These are phyloP conservation scores for Dalechampia spathulata DNA, from an alignment of 441 rosid species.

Conservation along the genomic window DNA sequence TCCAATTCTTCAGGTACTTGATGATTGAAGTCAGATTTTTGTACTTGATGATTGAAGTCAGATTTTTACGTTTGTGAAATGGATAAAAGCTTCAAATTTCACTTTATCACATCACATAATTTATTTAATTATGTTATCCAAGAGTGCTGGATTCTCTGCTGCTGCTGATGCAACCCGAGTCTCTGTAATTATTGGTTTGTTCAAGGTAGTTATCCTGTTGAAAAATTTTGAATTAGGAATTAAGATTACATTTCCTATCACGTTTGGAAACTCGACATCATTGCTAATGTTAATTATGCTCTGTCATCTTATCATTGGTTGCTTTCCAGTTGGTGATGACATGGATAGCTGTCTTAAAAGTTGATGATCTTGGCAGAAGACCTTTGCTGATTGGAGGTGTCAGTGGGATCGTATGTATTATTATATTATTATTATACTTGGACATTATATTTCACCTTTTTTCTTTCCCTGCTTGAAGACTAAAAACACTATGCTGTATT, in stretches of 20 bases:
- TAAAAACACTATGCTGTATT: neutral
- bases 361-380: slow-evolving; percentile 93
- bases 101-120: slow-evolving; percentile 5
- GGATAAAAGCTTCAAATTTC: neutral
- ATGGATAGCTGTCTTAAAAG: slow-evolving; percentile 85
- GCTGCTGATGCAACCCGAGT: slow-evolving; percentile 97
- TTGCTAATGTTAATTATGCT: slow-evolving; percentile 6
- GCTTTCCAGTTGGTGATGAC: slow-evolving; percentile 82
- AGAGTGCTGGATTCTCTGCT: slow-evolving; percentile 98
- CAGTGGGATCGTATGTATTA: slow-evolving; percentile 75
- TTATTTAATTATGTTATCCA: slow-evolving; percentile 18
- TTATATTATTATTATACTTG: slow-evolving; percentile 9
- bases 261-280: slow-evolving; percentile 1
- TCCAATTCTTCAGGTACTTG: slow-evolving; percentile 84
- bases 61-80: slow-evolving; percentile 13
- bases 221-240: neutral
- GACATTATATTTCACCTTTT: neutral
- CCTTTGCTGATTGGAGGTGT: slow-evolving; percentile 93
- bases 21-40: slow-evolving; percentile 10
- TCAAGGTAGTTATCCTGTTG: slow-evolving; percentile 50
- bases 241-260: neutral
- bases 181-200: slow-evolving; percentile 79
- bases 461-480: neutral
- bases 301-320: slow-evolving; percentile 12
- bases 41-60: slow-evolving; percentile 28